phyloP scores from a whole-genome alignment of 2,329 filamentous ascomycete genomes.

The Colletotrichum phormii region DNA sequence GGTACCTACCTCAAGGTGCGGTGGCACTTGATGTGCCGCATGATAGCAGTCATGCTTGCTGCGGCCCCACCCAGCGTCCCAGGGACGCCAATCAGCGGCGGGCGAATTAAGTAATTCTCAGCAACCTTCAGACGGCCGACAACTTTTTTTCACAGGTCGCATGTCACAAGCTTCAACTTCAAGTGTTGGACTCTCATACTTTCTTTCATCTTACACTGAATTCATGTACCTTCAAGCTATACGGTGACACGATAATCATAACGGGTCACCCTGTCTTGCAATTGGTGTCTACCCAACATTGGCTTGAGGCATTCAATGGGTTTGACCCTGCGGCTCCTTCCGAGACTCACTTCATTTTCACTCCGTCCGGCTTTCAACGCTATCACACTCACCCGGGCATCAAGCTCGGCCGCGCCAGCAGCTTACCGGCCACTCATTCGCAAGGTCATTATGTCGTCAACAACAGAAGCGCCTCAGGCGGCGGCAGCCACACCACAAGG shows the following conservation, averaged over 20 bases:
- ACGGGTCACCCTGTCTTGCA: not conserved
- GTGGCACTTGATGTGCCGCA: slow-evolving; percentile 12
- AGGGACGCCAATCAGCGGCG: slow-evolving; percentile 18
- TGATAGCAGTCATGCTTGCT: slow-evolving; percentile 19
- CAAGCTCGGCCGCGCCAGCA: not conserved
- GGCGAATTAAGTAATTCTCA: slow-evolving; percentile 36
- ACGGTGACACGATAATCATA: not conserved
- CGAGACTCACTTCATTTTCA: slow-evolving; percentile 34
- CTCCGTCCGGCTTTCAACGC: slow-evolving; percentile 16
- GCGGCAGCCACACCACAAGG: slow-evolving; percentile 11
- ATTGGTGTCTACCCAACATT: not conserved
- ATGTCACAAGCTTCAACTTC: slow-evolving; percentile 13
- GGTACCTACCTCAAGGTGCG: no score
- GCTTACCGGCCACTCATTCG: not conserved
- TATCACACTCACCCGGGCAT: slow-evolving; percentile 6
- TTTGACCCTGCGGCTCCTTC: slow-evolving; percentile 29
- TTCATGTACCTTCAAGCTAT: not conserved
- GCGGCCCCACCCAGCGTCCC: slow-evolving; percentile 4
- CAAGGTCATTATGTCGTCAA: slow-evolving; percentile 18
- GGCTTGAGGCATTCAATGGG: slow-evolving; percentile 20
- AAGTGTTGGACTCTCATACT: not conserved
- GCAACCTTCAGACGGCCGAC: slow-evolving; percentile 28
- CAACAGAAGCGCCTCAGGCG: slow-evolving; percentile 2
- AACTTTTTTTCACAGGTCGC: slow-evolving; percentile 30
- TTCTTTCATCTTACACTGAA: not conserved